Conservation (phyloP, 257 asterid species). For the Solanum virginianum region DNA sequence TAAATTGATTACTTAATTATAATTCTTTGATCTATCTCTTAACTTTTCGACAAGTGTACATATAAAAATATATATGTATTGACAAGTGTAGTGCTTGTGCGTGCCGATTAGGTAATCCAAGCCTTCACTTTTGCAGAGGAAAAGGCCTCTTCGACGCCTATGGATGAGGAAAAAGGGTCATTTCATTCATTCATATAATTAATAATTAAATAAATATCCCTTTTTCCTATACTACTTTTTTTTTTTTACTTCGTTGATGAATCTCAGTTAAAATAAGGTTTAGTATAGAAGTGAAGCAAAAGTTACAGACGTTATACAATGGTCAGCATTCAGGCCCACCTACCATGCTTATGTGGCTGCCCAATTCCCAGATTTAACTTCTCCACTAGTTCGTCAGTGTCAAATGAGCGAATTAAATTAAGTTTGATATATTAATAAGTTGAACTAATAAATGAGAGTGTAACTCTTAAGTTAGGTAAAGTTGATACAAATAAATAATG, state of each 20-base stretch:
- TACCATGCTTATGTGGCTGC: constrained; percentile 8
- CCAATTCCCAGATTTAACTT: not conserved
- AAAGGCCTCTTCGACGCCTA: constrained; percentile 4
- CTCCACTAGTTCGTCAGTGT: not conserved
- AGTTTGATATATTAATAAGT: not conserved
- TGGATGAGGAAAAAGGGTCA: not conserved
- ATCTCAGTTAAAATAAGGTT: not conserved
- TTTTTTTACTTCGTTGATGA: not conserved
- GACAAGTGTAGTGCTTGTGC: constrained; percentile 26
- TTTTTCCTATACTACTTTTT: not conserved
- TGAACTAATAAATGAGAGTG: not conserved
- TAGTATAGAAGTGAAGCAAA: constrained; percentile 23
- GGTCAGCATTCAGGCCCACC: constrained; percentile 5
- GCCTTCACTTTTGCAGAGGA: constrained; percentile 27
- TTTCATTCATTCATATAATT: not conserved
- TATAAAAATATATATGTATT: not conserved
- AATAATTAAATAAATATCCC: not conserved
- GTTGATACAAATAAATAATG: not conserved
- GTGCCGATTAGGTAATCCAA: constrained; percentile 34
- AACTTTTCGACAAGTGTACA: constrained; percentile 9
- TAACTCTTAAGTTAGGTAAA: not conserved
- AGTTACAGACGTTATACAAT: constrained; percentile 7
- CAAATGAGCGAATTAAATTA: not conserved
- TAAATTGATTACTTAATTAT: not conserved
- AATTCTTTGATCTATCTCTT: not conserved